Percentiles rank a stretch among this genome's conserved stretches.
phyloP scores from a whole-genome alignment of 169 alveolate species.

The Plasmodium cynomolgi region DNA sequence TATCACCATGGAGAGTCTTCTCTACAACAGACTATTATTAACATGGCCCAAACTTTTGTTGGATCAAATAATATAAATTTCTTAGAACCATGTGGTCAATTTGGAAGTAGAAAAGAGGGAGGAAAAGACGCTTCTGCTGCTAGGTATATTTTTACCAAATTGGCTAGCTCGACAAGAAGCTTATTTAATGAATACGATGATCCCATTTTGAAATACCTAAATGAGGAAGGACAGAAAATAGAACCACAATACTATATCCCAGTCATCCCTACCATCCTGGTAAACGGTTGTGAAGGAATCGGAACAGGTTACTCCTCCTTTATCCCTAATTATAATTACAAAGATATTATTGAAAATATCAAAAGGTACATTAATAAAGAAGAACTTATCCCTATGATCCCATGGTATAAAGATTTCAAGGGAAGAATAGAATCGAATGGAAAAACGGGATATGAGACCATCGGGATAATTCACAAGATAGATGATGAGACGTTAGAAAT shows the following conservation, averaged over 20 bases:
- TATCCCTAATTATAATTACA: constrained; percentile 97
- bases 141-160: constrained; percentile 95
- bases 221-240: constrained; percentile 97
- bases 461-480: constrained; percentile 84
- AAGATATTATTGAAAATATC: constrained; percentile 94
- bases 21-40: constrained; percentile 96
- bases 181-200: constrained; percentile 95
- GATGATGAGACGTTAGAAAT: constrained; percentile 90
- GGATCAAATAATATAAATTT: constrained; percentile 95
- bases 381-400: constrained; percentile 93
- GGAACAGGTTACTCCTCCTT: constrained; percentile 98
- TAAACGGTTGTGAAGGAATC: constrained; percentile 99
- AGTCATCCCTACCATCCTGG: constrained; percentile 97
- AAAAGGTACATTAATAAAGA: constrained; percentile 90
- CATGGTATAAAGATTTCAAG: constrained; percentile 98
- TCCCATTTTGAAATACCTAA: constrained; percentile 91
- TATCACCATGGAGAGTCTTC: constrained; percentile 99
- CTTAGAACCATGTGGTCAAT: constrained; percentile 98
- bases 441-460: constrained; percentile 85
- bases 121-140: constrained; percentile 98
- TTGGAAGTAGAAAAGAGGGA: constrained; percentile 98
- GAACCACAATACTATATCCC: constrained; percentile 99
- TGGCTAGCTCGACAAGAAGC: constrained; percentile 90
- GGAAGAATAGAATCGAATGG: constrained; percentile 94
- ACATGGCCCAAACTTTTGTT: constrained; percentile 99